Evolutionary conservation across 2,329 filamentous ascomycete species (phyloP), one percentile per base, ranked within the genome.

Genomic region (Periglandula ipomoeae): DNA sequence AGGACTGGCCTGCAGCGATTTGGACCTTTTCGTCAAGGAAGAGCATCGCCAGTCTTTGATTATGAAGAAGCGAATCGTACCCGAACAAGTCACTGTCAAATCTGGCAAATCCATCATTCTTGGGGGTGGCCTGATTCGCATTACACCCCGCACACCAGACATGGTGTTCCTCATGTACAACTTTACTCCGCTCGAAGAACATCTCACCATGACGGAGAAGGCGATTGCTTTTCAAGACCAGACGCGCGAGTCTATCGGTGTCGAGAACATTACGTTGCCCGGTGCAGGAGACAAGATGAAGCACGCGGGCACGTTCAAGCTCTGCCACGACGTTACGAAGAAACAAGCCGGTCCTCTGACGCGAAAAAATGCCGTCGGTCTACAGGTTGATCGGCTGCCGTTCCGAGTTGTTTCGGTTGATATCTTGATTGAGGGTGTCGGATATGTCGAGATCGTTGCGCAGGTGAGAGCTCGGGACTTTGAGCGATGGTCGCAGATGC

Each of bases 381-480:
- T 84, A 41, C 81, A 78, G 49, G 75, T 85, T 0, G 81, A 87
- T 2, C 70, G 74, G 15, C 70, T 97, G 4, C 88, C 89, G 0
- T 98, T 90, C 65, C 78, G 79, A 13, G 81, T 97, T 2, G 75
- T 93, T 52, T 81, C 85, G 8, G 78, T 84, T 0, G 94, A 98
- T 61, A 81, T 98, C 22, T 70, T 98, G 13, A 82, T 98, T 44
- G 91, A 97, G 64, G 89, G 93, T 2, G 84, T 89, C 23, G 93
- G 93, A 7, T 98, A 94, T 87, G 77, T 98, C 2, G 93, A 98
- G 66, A 66, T 98, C 37, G 83, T 82, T 1, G 84, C 84, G 3
- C 91, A 98, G 67, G 80, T 94, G 9, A 80, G 91, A 45, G 78
- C 74, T 15, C 76, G 67, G 59, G 70, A 75, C 50, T 41, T 61